Conservation (phyloP, 768 basidiomycete genomes). For the Podaxis sp. region DNA sequence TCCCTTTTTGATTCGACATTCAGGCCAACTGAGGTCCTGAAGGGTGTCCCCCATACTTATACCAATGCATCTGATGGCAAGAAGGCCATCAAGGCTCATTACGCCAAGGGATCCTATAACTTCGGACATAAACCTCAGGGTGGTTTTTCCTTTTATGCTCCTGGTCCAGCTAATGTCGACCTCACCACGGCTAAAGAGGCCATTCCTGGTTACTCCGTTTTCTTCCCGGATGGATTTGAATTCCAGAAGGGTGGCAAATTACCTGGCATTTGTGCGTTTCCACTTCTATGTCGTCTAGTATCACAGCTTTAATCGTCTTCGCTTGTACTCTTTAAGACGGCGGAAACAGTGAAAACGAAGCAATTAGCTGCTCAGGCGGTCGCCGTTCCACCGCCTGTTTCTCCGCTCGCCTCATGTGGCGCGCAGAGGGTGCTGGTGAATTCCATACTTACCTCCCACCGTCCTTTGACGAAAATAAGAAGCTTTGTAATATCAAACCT, state of each 20-base stretch:
- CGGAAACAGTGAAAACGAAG: conserved; percentile 46
- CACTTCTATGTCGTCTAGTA: conserved; percentile 1
- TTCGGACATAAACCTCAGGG: conserved; percentile 46
- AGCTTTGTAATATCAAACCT: conserved; percentile 48
- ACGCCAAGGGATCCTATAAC: conserved; percentile 58
- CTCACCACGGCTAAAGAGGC: conserved; percentile 64
- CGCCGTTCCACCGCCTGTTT: conserved; percentile 56
- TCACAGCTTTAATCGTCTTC: conserved; percentile 10
- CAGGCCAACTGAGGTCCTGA: conserved; percentile 38
- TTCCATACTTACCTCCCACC: conserved; percentile 71
- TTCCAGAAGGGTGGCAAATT: conserved; percentile 72
- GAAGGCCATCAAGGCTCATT: conserved; percentile 50
- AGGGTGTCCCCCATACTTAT: conserved; percentile 39
- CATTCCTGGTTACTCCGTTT: conserved; percentile 61
- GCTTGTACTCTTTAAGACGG: conserved; percentile 40
- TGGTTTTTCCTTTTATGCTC: conserved; percentile 73
- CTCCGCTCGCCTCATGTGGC: conserved; percentile 73
- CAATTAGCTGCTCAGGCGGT: conserved; percentile 65
- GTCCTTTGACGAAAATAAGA: conserved; percentile 45
- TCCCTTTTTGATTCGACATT: conserved; percentile 47
- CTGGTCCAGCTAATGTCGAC: conserved; percentile 52
- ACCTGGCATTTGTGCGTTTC: conserved; percentile 62
- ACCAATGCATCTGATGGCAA: conserved; percentile 50
- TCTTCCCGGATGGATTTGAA: conserved; percentile 61
- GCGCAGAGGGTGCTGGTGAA: conserved; percentile 56